A percentile compares a stretch with the other conserved stretches of the same genome.
phyloP scores from a whole-genome alignment of 306 rosid species.

The Coriaria nepalensis region DNA sequence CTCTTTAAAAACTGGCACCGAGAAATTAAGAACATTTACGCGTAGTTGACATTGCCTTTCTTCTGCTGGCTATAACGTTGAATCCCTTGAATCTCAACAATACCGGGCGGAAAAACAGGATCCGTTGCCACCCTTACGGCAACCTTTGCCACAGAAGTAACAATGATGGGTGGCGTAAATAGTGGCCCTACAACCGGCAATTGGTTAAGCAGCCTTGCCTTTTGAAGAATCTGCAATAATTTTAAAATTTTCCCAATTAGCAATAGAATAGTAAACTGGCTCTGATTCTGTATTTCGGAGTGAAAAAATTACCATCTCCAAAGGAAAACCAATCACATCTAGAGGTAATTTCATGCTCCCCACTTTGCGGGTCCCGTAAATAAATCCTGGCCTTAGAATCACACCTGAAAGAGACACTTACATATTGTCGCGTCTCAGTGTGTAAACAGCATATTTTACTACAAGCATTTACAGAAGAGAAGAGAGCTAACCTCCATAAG shows the following conservation, averaged over 20 bases:
- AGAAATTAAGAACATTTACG: too few species aligned
- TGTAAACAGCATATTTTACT: neutral
- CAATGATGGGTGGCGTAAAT: constrained; percentile 78
- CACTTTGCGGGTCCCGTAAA: constrained; percentile 80
- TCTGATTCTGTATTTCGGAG: neutral
- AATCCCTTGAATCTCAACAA: constrained; percentile 63
- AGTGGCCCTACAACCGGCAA: constrained; percentile 82
- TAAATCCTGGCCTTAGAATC: constrained; percentile 88
- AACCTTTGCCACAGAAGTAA: constrained; percentile 59
- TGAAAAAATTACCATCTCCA: constrained; percentile 60
- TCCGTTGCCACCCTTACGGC: constrained; percentile 94
- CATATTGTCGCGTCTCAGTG: constrained; percentile 4
- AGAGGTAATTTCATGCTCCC: constrained; percentile 78
- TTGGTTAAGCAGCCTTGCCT: constrained; percentile 49
- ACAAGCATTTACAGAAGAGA: constrained; percentile 1
- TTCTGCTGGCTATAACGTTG: constrained; percentile 64
- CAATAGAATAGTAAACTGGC: constrained; percentile 6
- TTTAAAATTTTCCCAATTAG: constrained; percentile 5
- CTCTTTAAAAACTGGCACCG: too few species aligned
- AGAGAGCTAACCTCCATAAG: constrained; percentile 62
- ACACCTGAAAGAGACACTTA: constrained; percentile 53
- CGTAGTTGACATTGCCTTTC: neutral
- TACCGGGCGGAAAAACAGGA: constrained; percentile 87
- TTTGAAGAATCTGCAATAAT: constrained; percentile 51
- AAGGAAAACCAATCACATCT: constrained; percentile 69